Base-by-base conservation (phyloP, 176 grass and related monocot genomes). In the Cocos nucifera region DNA sequence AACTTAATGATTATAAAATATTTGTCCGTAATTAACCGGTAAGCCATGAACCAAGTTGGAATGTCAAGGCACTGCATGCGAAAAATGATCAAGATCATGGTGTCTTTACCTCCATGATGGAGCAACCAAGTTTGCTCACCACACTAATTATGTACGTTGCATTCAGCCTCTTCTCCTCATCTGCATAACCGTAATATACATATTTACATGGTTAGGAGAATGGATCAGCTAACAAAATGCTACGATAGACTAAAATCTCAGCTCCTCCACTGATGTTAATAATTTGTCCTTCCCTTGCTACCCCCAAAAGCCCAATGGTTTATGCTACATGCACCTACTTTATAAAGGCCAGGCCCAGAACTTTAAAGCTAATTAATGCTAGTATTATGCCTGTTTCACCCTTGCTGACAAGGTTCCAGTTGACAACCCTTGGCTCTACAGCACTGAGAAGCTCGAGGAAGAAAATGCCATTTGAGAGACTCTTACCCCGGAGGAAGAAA, bases 91-190 rank as follows among this genome's bases (percentile, higher is more conserved):
- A 32, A 32, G 7, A 6, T 32, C 6, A 72, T 66, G 59, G 56
- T 59, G 15, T 6, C 22, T 62, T 88, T 88, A 97, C 92, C 92
- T 97, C 92, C 35, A 91, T 85, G n/a, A 91, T 81, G 53, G 86
- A 88, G 77, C 92, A 97, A 62, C 87, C 87, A 49, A 97, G 66
- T 55, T 97, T 97, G 70, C 92, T 78, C 32, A 87, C 87, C 69
- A 97, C 76, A 73, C 84, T 97, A 65, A 97, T 97, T 61, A 91
- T 85, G 66, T 91, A 97, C 6, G 87, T 97, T 69, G 92, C 87
- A 85, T 97, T 96, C 79, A 97, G 72, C 68, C 85, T 97, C 64
- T 89, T 82, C 23, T 91, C 83, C 27, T 91, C 87, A 10, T 80
- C 87, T 91, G 65, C 54, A 73, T 16, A 44, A 35, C 12, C 5